These are phyloP conservation scores for Yamagishiella unicocca DNA, from an alignment of 139 green algal genomes.

Conservation along the genomic window DNA sequence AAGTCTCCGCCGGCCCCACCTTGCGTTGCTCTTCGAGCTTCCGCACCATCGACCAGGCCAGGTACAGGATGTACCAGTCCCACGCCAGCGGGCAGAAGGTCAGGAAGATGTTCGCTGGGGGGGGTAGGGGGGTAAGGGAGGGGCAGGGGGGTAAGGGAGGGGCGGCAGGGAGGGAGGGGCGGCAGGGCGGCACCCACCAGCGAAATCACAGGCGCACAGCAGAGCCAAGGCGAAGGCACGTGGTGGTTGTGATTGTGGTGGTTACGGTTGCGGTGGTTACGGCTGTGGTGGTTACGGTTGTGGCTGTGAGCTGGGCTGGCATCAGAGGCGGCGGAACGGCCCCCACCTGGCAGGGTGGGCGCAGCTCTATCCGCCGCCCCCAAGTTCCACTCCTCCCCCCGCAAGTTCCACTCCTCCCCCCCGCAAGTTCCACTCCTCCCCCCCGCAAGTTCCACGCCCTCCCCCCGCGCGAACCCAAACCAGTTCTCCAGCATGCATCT, in stretches of 20 bases:
- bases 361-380: no score
- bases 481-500: no score
- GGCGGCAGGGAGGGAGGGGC: neutral
- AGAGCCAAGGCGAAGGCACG: neutral
- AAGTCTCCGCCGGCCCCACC: neutral
- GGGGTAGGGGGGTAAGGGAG: neutral
- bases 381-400: no score
- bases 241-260: no score
- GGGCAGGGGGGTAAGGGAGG: neutral
- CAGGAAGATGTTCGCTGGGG: constrained; percentile 6
- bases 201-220: neutral
- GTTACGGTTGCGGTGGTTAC: no score
- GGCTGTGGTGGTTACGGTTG: no score
- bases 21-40: constrained; percentile 43
- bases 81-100: constrained; percentile 13
- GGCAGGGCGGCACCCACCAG: neutral
- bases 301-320: neutral
- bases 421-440: no score
- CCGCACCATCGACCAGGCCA: constrained; percentile 29
- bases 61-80: constrained; percentile 45
- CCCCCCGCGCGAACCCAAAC: no score
- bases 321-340: no score
- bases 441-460: no score
- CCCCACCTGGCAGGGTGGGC: no score
- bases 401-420: no score